Percentiles rank a stretch among this genome's conserved stretches.
phyloP scores from a whole-genome alignment of 1,284 basidiomycete species.

The Boletus smithii region DNA sequence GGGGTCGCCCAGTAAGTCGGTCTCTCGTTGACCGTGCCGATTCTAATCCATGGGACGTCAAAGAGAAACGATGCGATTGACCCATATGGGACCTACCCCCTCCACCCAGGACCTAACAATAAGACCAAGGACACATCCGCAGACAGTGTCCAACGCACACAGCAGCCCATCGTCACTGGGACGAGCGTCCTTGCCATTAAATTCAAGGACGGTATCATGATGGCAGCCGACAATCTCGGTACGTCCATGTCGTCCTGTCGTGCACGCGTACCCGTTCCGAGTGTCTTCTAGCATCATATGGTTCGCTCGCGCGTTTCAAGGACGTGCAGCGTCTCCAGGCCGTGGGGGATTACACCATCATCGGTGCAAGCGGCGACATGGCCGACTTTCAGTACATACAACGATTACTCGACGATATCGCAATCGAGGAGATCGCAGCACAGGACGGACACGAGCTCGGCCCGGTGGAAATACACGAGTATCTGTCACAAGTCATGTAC shows the following conservation, averaged over 20 bases:
- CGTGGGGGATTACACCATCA: conserved; percentile 80
- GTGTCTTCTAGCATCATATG: conserved; percentile 82
- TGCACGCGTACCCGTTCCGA: background rate
- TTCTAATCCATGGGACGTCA: conserved; percentile 4
- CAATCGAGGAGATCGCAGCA: conserved; percentile 76
- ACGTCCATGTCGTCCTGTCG: conserved; percentile 14
- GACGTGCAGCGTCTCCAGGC: conserved; percentile 86
- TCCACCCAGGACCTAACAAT: conserved; percentile 54
- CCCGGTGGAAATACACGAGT: conserved; percentile 91
- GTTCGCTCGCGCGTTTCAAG: conserved; percentile 96
- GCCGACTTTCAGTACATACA: conserved; percentile 97
- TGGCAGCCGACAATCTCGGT: conserved; percentile 99
- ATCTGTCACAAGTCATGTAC: conserved; percentile 91
- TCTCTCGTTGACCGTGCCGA: background rate
- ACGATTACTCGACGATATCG: conserved; percentile 67
- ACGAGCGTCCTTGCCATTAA: conserved; percentile 93
- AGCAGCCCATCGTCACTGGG: conserved; percentile 95
- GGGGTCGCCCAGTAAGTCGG: conserved; percentile 68
- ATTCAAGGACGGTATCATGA: conserved; percentile 96
- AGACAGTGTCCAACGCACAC: conserved; percentile 70
- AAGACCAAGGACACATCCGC: conserved; percentile 53
- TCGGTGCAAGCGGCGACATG: conserved; percentile 96
- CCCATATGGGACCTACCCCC: conserved; percentile 69
- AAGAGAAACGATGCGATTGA: conserved; percentile 73
- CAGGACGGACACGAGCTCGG: conserved; percentile 85